These are phyloP conservation scores for Candida vartiovaarae DNA, from an alignment of 805 yeast genomes.

Conservation along the genomic window DNA sequence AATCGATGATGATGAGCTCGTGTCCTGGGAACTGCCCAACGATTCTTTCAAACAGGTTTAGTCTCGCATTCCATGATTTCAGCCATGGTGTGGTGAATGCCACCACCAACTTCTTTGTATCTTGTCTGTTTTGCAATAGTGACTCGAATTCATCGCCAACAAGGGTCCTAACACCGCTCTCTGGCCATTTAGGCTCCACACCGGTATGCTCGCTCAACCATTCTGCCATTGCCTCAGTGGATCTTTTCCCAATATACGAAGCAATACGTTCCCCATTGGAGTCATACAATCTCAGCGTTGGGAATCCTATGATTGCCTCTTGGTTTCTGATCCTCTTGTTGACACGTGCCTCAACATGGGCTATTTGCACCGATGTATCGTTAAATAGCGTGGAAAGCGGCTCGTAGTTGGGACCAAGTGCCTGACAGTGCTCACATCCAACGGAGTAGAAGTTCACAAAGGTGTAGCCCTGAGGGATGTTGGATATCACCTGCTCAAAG, in stretches of 20 bases:
- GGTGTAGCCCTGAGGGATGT: conserved; percentile 16
- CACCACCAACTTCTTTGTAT: conserved; percentile 13
- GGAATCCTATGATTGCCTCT: conserved; percentile 39
- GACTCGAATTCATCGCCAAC: conserved; percentile 13
- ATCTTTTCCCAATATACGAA: conserved; percentile 27
- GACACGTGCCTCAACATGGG: conserved; percentile 28
- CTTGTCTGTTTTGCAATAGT: conserved; percentile 2
- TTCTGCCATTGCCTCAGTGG: conserved; percentile 25
- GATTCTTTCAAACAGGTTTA: conserved; percentile 27
- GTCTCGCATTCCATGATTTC: conserved; percentile 26
- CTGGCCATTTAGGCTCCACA: conserved; percentile 27
- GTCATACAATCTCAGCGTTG: conserved; percentile 40
- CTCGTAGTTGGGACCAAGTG: conserved; percentile 38
- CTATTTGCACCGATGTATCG: conserved; percentile 28
- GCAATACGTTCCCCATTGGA: conserved; percentile 34
- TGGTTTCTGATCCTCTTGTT: conserved; percentile 30
- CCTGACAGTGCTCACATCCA: conserved; percentile 39
- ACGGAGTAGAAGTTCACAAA: conserved; percentile 33
- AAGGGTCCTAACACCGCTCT: conserved; percentile 8
- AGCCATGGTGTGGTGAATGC: conserved; percentile 33
- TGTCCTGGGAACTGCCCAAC: conserved; percentile 21
- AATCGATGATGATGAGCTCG: conserved; percentile 29
- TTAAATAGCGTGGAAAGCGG: conserved; percentile 38
- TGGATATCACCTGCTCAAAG: conserved; percentile 12
- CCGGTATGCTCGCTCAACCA: conserved; percentile 29